These are phyloP conservation scores for Synchytrium microbalum DNA, from an alignment of 371 early-diverging fungal genomes.

Conservation along the genomic window DNA sequence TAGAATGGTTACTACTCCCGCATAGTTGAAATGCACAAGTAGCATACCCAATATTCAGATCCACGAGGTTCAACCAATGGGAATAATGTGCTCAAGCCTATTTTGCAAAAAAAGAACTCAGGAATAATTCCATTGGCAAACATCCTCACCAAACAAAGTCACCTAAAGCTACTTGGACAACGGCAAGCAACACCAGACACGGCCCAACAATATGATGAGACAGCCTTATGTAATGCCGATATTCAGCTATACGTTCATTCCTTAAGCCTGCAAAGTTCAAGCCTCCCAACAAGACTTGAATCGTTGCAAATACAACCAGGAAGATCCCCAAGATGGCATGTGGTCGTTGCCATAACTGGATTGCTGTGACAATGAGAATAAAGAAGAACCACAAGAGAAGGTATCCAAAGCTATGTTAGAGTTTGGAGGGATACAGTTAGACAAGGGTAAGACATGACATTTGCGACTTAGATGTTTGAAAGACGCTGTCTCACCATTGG, in stretches of 20 bases:
- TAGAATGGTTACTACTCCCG: too few relatives aligned
- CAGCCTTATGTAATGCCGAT: constrained; percentile 9
- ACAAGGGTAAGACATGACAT: too few relatives aligned
- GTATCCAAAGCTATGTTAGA: too few relatives aligned
- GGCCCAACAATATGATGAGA: constrained; percentile 16
- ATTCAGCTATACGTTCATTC: too few relatives aligned
- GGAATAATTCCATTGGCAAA: too few relatives aligned
- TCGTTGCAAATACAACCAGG: constrained; percentile 13
- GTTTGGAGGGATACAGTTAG: too few relatives aligned
- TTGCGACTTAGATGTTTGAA: too few relatives aligned
- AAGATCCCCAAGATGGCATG: constrained; percentile 24
- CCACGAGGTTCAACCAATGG: constrained; percentile 16
- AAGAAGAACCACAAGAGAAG: neutral
- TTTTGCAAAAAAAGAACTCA: too few relatives aligned
- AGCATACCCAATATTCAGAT: constrained; percentile 18
- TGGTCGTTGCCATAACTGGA: constrained; percentile 10
- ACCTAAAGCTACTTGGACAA: constrained; percentile 26
- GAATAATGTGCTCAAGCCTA: constrained; percentile 23
- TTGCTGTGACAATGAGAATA: neutral
- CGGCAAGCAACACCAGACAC: constrained; percentile 12
- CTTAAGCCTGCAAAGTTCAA: constrained; percentile 18
- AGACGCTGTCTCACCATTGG: too few relatives aligned
- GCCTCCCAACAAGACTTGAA: constrained; percentile 28
- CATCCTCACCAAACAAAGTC: too few relatives aligned
- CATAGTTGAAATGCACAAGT: constrained; percentile 13